Evolutionary conservation across 331 rosid genomes (phyloP), one percentile per base, ranked within the genome.

Genomic region (Dryas integrifolia): DNA sequence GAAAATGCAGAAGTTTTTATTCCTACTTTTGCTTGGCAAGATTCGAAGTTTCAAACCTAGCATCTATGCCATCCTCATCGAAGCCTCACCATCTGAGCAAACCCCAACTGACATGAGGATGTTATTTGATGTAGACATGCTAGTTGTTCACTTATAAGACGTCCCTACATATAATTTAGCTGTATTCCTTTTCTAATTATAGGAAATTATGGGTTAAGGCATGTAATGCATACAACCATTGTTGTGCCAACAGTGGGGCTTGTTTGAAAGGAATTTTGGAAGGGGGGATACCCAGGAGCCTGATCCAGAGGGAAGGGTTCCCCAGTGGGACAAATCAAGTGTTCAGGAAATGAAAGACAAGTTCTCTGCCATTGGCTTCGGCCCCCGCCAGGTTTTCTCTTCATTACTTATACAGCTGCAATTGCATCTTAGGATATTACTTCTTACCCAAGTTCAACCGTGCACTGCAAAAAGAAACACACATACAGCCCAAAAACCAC

Each of bases 301-400:
- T 6, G 98, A 94, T 84, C 98, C 98, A 58, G 97, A 91, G 68
- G 96, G 96, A 44, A 89, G 97, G 83, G 80, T 94, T 76, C 98
- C 98, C 60, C 26, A 63, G 46, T 94, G 98, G 98, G 90, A 77
- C 75, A 91, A 85, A 65, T 93, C 90, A 30, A 94, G 84, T 72
- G 96, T 94, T 12, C 70, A 91, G 83, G 96, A 89, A 83, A 88
- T 91, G 88, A 91, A 94, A 79, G 92, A 89, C 72, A 94, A 91
- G 81, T 94, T 94, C 79, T 58, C 86, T 58, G 87, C 96, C 21
- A 72, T 91, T 67, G 98, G 98, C 76, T 74, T 91, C 40, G 98
- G 98, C 57, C 98, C 98, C 63, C 97, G 98, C 50, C 97, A 91
- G 97, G 98, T 89, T 84, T 35, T 10, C 46, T 55, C 53, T 12